Evolutionary conservation across 2,329 filamentous ascomycete species (phyloP).

Genomic region (Xylariaceae sp.): DNA sequence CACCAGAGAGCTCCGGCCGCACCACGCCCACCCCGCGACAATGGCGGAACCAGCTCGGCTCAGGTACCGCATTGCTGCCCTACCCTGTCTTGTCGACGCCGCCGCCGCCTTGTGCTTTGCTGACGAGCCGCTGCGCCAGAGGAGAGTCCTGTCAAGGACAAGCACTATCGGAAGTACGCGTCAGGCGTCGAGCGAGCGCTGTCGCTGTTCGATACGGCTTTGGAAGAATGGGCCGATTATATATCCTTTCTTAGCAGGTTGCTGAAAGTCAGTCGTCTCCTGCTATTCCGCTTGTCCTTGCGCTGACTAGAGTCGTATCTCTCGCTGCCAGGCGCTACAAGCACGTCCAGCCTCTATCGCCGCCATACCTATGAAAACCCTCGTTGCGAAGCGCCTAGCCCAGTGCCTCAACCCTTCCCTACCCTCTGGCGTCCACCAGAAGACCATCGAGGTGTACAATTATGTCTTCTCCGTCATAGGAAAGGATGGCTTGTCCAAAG

Average conservation of each 20-base stretch:
- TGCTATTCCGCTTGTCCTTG: conserved; percentile 3
- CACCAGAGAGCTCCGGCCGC: conserved; percentile 78
- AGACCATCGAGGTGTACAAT: conserved; percentile 86
- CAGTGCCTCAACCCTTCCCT: conserved; percentile 92
- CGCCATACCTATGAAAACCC: conserved; percentile 70
- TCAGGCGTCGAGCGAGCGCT: conserved; percentile 80
- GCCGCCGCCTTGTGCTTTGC: conserved; percentile 1
- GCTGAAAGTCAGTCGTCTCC: conserved; percentile 58
- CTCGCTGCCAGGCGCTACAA: conserved; percentile 65
- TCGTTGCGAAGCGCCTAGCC: conserved; percentile 82
- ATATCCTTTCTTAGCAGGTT: conserved; percentile 92
- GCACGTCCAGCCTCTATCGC: conserved; percentile 65
- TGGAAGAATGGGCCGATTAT: conserved; percentile 99
- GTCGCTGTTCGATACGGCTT: conserved; percentile 79
- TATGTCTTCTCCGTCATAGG: conserved; percentile 85
- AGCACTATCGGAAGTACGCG: conserved; percentile 80
- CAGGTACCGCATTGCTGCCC: conserved; percentile 49
- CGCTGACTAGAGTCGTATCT: conserved; percentile 13
- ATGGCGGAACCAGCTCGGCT: conserved; percentile 69
- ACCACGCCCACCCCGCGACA: conserved; percentile 67
- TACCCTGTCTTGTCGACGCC: conserved; percentile 1
- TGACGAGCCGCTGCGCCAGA: conserved; percentile 31
- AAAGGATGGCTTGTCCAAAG: conserved; percentile 68
- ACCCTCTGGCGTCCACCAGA: conserved; percentile 95
- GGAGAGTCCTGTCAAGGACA: conserved; percentile 51